Evolutionary conservation across 805 yeast species (phyloP).

Genomic region (Groenewaldozyma salmanticensis): DNA sequence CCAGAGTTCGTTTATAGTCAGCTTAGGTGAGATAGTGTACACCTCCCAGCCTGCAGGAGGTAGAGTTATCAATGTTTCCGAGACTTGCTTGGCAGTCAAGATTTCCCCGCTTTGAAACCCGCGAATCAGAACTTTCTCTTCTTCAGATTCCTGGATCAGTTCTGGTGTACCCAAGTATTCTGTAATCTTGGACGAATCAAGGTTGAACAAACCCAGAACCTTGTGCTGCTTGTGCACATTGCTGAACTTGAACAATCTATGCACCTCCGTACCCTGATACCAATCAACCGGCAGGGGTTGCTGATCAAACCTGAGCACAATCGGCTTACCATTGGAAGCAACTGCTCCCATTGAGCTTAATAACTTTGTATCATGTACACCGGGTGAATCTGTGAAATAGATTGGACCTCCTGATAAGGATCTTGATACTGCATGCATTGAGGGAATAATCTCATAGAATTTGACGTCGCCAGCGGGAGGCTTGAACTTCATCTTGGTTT

Average conservation of each 20-base stretch:
- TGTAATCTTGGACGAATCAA: background rate
- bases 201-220: constrained; percentile 9
- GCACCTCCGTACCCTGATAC: constrained; percentile 9
- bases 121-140: background rate
- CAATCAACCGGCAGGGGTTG: constrained; percentile 13
- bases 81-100: constrained; percentile 3
- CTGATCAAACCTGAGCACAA: constrained; percentile 9
- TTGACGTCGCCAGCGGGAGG: constrained; percentile 3
- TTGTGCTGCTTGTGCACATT: constrained; percentile 2
- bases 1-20: background rate
- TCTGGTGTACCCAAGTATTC: constrained; percentile 3
- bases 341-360: constrained; percentile 9
- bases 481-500: constrained; percentile 15
- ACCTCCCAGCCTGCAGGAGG: constrained; percentile 15
- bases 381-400: constrained; percentile 21
- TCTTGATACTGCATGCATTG: constrained; percentile 23
- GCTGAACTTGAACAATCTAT: constrained; percentile 7
- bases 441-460: constrained; percentile 5
- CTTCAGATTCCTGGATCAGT: constrained; percentile 2
- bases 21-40: constrained; percentile 3
- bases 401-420: constrained; percentile 26
- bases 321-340: constrained; percentile 4
- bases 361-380: constrained; percentile 15
- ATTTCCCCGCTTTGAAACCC: constrained; percentile 8
- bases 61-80: constrained; percentile 1